Percentiles rank a stretch among this genome's conserved stretches.
These are phyloP conservation scores for Aspergillus sp. DNA, from an alignment of 2,329 filamentous ascomycete species.

Conservation along the genomic window DNA sequence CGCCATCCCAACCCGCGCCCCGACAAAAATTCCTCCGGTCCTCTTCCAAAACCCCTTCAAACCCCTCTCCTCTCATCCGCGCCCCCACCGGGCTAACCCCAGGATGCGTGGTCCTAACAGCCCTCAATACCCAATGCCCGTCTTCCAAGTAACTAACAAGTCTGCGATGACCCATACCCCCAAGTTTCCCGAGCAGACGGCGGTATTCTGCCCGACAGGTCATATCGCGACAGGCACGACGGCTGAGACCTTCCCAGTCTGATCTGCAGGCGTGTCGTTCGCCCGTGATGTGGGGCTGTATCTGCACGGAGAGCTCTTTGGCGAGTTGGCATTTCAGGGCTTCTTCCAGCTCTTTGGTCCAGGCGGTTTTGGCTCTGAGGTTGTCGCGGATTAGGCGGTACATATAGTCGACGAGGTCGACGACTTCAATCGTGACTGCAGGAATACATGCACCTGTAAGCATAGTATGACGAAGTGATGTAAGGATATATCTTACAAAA, in stretches of 20 bases:
- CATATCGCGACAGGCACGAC: constrained; percentile 18
- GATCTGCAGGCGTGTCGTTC: constrained; percentile 24
- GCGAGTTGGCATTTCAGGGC: constrained; percentile 18
- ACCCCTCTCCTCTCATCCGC: constrained; percentile 23
- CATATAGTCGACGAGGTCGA: constrained; percentile 21
- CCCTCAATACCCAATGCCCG: constrained; percentile 24
- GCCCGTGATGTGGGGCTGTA: constrained; percentile 11
- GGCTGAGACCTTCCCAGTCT: constrained; percentile 24
- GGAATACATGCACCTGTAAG: background rate
- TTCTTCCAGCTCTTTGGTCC: constrained; percentile 10
- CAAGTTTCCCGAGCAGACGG: constrained; percentile 10
- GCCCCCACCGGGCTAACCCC: constrained; percentile 10
- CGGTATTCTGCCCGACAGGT: constrained; percentile 17
- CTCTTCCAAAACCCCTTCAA: constrained; percentile 15
- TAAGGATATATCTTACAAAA: constrained; percentile 16
- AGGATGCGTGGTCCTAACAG: constrained; percentile 24
- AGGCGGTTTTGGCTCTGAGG: constrained; percentile 12
- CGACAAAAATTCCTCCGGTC: constrained; percentile 22
- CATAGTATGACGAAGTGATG: background rate
- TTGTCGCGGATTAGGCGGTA: constrained; percentile 28
- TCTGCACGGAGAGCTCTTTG: constrained; percentile 14
- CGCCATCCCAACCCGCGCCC: constrained; percentile 28
- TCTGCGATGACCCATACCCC: constrained; percentile 10
- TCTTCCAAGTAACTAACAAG: constrained; percentile 18
- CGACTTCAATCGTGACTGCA: constrained; percentile 20